These are phyloP conservation scores for Nidularia pulvinata DNA, from an alignment of 768 basidiomycete genomes.

Conservation along the genomic window DNA sequence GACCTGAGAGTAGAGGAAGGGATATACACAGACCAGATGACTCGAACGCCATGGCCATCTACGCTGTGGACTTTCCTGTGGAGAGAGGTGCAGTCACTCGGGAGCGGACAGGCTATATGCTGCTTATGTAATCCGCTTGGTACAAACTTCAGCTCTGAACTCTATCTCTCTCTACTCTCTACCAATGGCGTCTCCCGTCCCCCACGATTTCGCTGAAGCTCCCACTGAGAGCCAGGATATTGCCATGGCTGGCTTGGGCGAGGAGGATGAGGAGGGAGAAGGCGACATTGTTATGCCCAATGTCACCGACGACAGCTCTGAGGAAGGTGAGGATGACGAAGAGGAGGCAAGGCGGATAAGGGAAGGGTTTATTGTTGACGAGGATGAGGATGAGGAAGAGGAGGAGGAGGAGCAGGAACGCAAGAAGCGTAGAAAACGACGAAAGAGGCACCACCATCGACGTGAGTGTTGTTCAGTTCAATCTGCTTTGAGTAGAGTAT, in stretches of 20 bases:
- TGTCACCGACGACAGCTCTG: constrained; percentile 80
- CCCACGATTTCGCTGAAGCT: constrained; percentile 28
- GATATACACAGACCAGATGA: too few relatives aligned
- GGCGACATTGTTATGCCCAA: constrained; percentile 55
- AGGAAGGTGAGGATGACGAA: constrained; percentile 89
- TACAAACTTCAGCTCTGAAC: background rate
- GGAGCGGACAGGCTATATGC: too few relatives aligned
- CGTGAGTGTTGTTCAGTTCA: constrained; percentile 28
- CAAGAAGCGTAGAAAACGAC: constrained; percentile 65
- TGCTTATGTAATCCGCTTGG: constrained; percentile 7
- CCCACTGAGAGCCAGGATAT: constrained; percentile 46
- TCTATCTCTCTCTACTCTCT: constrained; percentile 17
- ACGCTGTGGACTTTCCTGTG: too few relatives aligned
- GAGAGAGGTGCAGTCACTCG: too few relatives aligned
- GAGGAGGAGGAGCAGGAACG: constrained; percentile 59
- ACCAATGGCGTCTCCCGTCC: constrained; percentile 56
- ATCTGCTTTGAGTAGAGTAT: background rate
- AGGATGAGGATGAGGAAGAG: constrained; percentile 86
- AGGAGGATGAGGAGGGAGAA: constrained; percentile 56
- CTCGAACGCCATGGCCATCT: too few relatives aligned
- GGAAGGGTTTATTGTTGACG: constrained; percentile 93
- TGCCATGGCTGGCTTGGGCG: constrained; percentile 55
- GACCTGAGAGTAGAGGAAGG: too few relatives aligned
- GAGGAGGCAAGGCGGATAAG: constrained; percentile 81
- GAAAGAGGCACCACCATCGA: constrained; percentile 55